Base-by-base conservation (phyloP, 1,284 basidiomycete genomes). In the Ustilago cynodontis region DNA sequence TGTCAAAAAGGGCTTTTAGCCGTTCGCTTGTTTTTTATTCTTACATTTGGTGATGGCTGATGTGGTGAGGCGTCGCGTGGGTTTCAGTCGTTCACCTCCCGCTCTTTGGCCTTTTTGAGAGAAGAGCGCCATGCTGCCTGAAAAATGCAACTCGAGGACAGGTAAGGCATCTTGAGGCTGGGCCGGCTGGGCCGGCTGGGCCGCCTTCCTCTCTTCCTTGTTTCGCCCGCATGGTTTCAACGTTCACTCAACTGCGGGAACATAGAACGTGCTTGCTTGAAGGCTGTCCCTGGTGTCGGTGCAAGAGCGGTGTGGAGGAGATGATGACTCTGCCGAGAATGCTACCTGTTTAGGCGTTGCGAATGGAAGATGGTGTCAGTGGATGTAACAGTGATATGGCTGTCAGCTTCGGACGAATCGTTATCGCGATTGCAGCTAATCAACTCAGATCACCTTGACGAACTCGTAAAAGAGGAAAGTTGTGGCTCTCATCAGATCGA, bases 191-290 rank as follows among this genome's bases (percentile, higher is more conserved):
- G 14, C 35, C 35, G 20, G 13, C 8, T 67, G 59, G 59, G 59
- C 65, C 65, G 65, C 41, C 59, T 22, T 14, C 26, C 14, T 22
- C 29, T 22, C 55, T 43, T 43, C 37, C 16, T n/a, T 14, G 6
- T 43, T 43, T 20, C 9, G 41, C 41, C 7, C 35, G 35, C 14
- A 37, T 14, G 35, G 9, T 37, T 10, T 37, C 35, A 37, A 37
- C 31, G 31, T 11, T 16, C 20, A 20, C 41, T 43, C n/a, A n/a
- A n/a, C n/a, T n/a, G 20, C 9, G 41, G 16, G 3, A n/a, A 8
- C 20, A n/a, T 9, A 5, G 41, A 43, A 43, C 41, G 41, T 43
- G 41, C 41, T 6, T 43, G 7, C 41, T 20, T 20, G 2, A 43
- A 18, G 41, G 1, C 11, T 22, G 20, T 13, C 35, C 35, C 14